Evolutionary conservation across 164 flowering plant species (phyloP).

Genomic region (Santalum album): DNA sequence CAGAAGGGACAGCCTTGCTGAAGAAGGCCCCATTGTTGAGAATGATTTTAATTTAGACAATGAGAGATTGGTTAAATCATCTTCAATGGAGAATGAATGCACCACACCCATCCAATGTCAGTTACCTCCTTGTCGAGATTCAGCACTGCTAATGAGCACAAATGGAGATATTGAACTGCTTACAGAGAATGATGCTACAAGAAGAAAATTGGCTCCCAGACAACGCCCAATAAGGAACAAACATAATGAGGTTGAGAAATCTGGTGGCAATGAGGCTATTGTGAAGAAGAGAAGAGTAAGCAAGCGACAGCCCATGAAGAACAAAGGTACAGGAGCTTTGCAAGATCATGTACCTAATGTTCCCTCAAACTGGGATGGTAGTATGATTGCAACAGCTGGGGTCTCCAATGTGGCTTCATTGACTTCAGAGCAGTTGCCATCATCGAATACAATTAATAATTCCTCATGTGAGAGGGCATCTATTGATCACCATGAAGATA

Average conservation of each 20-base stretch:
- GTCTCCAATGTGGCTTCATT: too few species aligned
- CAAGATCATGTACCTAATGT: not conserved
- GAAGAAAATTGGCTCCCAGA: not conserved
- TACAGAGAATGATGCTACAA: not conserved
- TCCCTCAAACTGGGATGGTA: too few species aligned
- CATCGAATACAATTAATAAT: too few species aligned
- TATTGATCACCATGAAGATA: too few species aligned
- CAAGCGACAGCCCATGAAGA: conserved; percentile 1
- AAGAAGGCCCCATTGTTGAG: too few species aligned
- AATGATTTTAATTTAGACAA: not conserved
- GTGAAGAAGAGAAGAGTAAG: not conserved
- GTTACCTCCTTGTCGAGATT: not conserved
- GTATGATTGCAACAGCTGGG: too few species aligned
- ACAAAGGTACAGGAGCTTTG: not conserved
- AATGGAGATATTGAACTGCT: not conserved
- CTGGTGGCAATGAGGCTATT: not conserved
- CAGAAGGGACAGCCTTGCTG: not conserved
- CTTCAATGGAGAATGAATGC: not conserved
- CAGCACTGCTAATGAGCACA: not conserved
- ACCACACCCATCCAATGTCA: not conserved
- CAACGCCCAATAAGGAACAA: not conserved
- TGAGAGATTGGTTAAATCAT: not conserved
- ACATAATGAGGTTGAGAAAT: not conserved
- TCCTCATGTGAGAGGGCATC: too few species aligned
- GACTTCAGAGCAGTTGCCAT: too few species aligned